A percentile compares a stretch with the other conserved stretches of the same genome.
These are phyloP conservation scores for Tetracentron sinense DNA, from an alignment of 164 flowering plant species.

Conservation along the genomic window DNA sequence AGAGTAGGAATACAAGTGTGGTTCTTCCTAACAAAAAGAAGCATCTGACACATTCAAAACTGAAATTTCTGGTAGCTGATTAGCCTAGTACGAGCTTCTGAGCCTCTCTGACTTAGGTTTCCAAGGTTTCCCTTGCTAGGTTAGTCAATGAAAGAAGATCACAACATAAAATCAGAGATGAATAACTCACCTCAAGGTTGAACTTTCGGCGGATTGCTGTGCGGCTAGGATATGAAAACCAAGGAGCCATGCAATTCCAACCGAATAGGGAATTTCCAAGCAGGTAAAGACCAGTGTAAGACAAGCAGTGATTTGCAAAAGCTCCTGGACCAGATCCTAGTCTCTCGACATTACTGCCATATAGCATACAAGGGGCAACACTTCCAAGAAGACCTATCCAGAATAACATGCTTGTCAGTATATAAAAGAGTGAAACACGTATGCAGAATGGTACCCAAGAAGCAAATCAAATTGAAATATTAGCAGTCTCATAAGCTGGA, in stretches of 20 bases:
- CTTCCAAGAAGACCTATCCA: constrained; percentile 80
- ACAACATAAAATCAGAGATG: neutral
- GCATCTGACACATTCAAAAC: too few relatives aligned
- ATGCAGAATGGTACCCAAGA: neutral
- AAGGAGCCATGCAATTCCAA: constrained; percentile 73
- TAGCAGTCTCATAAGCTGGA: too few relatives aligned
- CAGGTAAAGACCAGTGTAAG: constrained; percentile 71
- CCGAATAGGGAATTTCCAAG: constrained; percentile 78
- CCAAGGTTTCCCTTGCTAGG: too few relatives aligned
- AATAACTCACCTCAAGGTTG: constrained; percentile 68
- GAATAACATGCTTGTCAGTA: constrained; percentile 7
- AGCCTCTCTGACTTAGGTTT: too few relatives aligned
- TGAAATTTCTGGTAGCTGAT: too few relatives aligned
- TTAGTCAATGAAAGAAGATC: too few relatives aligned
- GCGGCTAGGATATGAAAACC: constrained; percentile 72
- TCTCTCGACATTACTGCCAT: constrained; percentile 89
- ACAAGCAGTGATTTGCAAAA: constrained; percentile 73
- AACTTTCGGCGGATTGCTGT: constrained; percentile 72
- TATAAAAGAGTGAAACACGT: neutral
- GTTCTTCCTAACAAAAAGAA: too few relatives aligned
- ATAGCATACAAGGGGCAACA: constrained; percentile 79
- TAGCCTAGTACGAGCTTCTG: too few relatives aligned
- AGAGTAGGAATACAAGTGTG: too few relatives aligned
- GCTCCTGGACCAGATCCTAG: constrained; percentile 64
- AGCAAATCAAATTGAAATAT: neutral